These are phyloP conservation scores for Naegleria lovaniensis DNA, from an alignment of 208 protist genomes.

Conservation along the genomic window DNA sequence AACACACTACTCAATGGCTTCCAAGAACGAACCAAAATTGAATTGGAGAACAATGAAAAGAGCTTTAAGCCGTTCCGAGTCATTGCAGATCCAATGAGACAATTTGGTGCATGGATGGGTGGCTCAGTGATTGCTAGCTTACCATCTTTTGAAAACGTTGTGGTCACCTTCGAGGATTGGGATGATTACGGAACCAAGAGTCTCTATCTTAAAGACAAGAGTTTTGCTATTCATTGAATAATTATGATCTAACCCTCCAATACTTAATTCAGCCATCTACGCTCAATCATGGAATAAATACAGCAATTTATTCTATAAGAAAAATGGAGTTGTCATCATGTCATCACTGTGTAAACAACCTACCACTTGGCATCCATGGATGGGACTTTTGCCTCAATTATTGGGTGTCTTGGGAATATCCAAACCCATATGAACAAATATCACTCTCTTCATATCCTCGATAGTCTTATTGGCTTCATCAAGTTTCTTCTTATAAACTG, in stretches of 20 bases:
- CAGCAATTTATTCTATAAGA: too few species aligned
- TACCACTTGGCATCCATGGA: too few species aligned
- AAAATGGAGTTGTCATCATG: too few species aligned
- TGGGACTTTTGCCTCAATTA: too few species aligned
- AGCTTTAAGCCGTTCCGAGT: conserved; percentile 42
- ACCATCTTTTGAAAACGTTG: conserved; percentile 57
- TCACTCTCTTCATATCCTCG: not conserved
- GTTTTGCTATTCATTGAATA: too few species aligned
- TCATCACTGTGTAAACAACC: too few species aligned
- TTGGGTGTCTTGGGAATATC: not conserved
- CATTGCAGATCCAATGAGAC: conserved; percentile 66
- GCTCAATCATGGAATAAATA: too few species aligned
- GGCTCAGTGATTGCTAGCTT: conserved; percentile 46
- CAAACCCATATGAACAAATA: not conserved
- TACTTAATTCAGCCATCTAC: too few species aligned
- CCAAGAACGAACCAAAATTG: conserved; percentile 66
- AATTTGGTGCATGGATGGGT: conserved; percentile 69
- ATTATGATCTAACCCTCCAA: too few species aligned
- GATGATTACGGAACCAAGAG: conserved; percentile 58
- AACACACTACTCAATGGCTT: conserved; percentile 69
- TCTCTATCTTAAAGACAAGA: not conserved
- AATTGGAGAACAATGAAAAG: conserved; percentile 43
- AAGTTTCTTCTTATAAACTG: not conserved
- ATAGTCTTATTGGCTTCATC: not conserved
- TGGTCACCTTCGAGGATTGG: conserved; percentile 65